Conservation (phyloP, 2,329 filamentous ascomycete species). For the Claviceps purpurea region DNA sequence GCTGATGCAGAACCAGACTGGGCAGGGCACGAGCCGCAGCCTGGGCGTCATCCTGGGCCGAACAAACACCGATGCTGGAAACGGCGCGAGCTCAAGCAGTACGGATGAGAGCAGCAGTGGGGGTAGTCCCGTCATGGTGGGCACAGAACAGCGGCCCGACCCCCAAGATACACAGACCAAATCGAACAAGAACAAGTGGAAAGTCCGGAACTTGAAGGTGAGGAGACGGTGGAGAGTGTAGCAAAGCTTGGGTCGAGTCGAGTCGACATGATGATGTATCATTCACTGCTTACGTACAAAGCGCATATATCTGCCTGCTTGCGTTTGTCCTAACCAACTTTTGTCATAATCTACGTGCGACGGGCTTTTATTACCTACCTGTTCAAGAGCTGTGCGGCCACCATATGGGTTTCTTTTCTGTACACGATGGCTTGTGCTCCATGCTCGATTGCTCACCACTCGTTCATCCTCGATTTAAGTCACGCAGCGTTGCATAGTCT, state of each 20-base stretch:
- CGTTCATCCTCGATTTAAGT: no score
- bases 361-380: no score
- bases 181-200: constrained; percentile 3
- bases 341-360: no score
- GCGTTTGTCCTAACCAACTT: no score
- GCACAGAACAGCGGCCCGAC: constrained; percentile 1
- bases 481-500: no score
- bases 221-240: constrained; percentile 6
- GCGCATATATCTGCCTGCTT: no score
- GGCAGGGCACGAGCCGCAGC: constrained; percentile 11
- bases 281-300: no score
- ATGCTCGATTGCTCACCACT: no score
- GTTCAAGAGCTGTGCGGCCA: no score
- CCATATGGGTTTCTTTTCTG: no score
- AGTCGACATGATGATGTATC: no score
- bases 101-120: constrained; percentile 6
- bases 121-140: neutral
- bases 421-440: no score
- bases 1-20: constrained; percentile 11
- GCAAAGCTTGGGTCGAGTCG: neutral
- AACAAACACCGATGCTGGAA: neutral
- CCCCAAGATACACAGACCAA: neutral
- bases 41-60: constrained; percentile 10
- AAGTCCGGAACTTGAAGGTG: constrained; percentile 3
- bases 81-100: constrained; percentile 6